Base-by-base conservation (phyloP, 2,329 filamentous ascomycete species). In the Neofusicoccum ribis region DNA sequence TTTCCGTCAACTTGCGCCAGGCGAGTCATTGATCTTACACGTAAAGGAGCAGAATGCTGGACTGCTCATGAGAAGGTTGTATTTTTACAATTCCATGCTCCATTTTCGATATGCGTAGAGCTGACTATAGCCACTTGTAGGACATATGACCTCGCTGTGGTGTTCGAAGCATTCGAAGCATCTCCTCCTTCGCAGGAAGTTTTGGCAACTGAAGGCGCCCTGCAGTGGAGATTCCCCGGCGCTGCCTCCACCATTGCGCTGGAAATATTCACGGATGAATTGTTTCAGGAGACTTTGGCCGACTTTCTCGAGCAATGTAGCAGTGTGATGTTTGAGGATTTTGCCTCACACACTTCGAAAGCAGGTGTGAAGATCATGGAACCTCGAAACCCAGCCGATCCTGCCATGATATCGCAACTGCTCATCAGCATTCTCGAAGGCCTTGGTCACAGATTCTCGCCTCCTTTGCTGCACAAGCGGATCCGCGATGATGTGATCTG, bases 401-500 rank as follows among this genome's bases (percentile, higher is more conserved):
- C 89, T 0, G 78, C 82, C 0, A 73, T 91, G 0, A 82, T 92
- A 3, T 85, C 82, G 0, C 81, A 86, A 11, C 79, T 89, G 66
- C 78, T 91, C 8, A 85, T 89, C 75, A 82, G 86, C 0, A 72
- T 90, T 0, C 73, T 91, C 0, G 83, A 87, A 69, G 83, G 80
- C 0, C 78, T 84, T 8, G 88, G 88, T 0, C 63, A 70, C 0
- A 68, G 76, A 0, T 65, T 77, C 0, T 62, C 73, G 0, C 75
- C 82, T 0, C 68, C 75, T 0, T 23, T 78, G 0, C 71, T 89
- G 1, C 77, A 77, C 0, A 91, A 91, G 71, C 79, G 83, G 2
- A 81, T 90, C 0, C 81, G 86, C 0, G 89, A 91, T 59, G 88
- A 90, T n/a, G 83, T 89, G 0, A 80, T 80, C 11, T 82, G 85